Conservation (phyloP, 2,329 filamentous ascomycete genomes). For the Penicillium sp. region DNA sequence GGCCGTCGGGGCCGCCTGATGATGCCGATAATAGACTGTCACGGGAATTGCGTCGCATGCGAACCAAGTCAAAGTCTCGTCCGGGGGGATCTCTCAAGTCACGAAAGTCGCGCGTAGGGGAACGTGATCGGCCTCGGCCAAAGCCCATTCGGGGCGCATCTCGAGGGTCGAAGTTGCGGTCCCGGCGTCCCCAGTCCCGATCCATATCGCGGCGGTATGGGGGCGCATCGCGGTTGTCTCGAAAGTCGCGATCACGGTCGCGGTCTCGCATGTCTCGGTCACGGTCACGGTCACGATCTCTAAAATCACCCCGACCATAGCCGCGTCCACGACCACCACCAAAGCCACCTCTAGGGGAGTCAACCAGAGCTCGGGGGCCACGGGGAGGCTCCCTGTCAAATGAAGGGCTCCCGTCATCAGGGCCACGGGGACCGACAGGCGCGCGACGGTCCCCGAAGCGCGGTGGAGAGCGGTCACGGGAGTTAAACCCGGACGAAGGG, state of each 20-base stretch:
- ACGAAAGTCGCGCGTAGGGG: conserved; percentile 43
- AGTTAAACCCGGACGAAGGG: conserved; percentile 60
- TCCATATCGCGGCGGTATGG: conserved; percentile 43
- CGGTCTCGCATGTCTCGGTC: conserved; percentile 62
- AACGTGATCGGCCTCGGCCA: conserved; percentile 46
- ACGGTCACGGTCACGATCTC: conserved; percentile 49
- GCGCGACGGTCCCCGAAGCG: conserved; percentile 70
- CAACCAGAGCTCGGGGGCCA: conserved; percentile 75
- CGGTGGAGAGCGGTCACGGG: conserved; percentile 68
- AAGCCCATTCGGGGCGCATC: conserved; percentile 43
- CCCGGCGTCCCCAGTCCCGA: conserved; percentile 47
- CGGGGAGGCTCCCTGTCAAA: conserved; percentile 70
- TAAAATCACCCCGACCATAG: conserved; percentile 35
- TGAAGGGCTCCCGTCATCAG: conserved; percentile 59
- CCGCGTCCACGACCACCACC: conserved; percentile 46
- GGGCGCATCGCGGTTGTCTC: conserved; percentile 42
- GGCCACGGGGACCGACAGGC: conserved; percentile 46
- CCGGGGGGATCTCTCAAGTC: conserved; percentile 36
- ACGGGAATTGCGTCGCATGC: conserved; percentile 45
- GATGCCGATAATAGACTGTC: conserved; percentile 42
- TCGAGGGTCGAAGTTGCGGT: conserved; percentile 47
- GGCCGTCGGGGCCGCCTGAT: conserved; percentile 36
- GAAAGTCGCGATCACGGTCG: conserved; percentile 43
- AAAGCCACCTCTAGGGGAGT: conserved; percentile 58
- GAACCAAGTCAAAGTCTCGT: conserved; percentile 39